These are phyloP conservation scores for Suillus fuscotomentosus DNA, from an alignment of 768 basidiomycete species.

Conservation along the genomic window DNA sequence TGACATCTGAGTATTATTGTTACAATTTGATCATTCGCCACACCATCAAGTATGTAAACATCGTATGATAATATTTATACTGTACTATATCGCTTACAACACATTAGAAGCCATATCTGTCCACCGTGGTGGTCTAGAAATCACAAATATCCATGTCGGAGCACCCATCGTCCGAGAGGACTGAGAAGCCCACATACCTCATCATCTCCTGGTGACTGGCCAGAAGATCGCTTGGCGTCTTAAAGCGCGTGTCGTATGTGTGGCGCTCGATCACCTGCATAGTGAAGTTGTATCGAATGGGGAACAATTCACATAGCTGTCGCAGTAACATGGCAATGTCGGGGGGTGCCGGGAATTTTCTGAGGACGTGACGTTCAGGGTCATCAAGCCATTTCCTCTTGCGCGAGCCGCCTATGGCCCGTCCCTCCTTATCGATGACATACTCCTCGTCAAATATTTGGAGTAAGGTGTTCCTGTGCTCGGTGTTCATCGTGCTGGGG, in stretches of 20 bases:
- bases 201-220: not conserved
- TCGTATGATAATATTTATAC: not conserved
- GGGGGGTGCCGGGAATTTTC: not conserved
- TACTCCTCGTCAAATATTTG: not conserved
- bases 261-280: not conserved
- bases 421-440: not conserved
- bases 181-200: not conserved
- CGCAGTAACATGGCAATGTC: not conserved
- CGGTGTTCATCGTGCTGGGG: constrained; percentile 6
- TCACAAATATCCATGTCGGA: not conserved
- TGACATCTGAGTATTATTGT: constrained; percentile 56
- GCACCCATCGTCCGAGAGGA: not conserved
- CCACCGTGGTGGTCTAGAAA: not conserved
- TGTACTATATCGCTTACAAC: not conserved
- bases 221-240: not conserved
- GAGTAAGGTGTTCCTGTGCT: not conserved
- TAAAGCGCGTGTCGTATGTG: not conserved
- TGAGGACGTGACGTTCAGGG: not conserved
- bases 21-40: not conserved
- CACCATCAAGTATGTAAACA: not conserved
- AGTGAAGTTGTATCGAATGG: not conserved
- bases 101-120: not conserved
- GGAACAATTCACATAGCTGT: not conserved
- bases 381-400: not conserved
- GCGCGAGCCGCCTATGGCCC: not conserved